Conservation (phyloP, 345 rosid genomes). For the Gynandropsis gynandra region DNA sequence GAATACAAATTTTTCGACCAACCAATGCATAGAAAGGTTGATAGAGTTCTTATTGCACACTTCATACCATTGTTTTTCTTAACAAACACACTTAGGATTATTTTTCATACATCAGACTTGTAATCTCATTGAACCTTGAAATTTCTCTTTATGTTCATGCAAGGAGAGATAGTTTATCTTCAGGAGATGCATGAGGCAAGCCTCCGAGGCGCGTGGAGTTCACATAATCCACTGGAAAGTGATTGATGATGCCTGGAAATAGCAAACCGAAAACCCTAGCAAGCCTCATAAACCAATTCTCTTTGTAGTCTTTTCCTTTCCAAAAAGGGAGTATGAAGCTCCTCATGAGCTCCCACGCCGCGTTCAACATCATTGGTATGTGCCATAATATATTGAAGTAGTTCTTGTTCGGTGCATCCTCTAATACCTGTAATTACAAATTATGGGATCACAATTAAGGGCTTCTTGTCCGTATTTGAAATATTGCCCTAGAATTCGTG, state of each 20-base stretch:
- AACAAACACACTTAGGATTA: too few relatives aligned
- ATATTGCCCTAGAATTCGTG: background rate
- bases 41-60: too few relatives aligned
- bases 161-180: too few relatives aligned
- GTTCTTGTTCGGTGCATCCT: conserved; percentile 37
- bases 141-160: too few relatives aligned
- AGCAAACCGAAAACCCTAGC: conserved; percentile 26
- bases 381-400: conserved; percentile 20
- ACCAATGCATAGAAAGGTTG: too few relatives aligned
- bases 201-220: conserved; percentile 35
- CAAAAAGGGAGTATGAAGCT: conserved; percentile 27
- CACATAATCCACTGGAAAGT: conserved; percentile 33
- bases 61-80: too few relatives aligned
- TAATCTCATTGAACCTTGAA: too few relatives aligned
- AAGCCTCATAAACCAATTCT: conserved; percentile 28
- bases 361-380: conserved; percentile 27
- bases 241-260: conserved; percentile 34
- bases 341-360: conserved; percentile 40
- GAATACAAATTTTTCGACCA: too few relatives aligned
- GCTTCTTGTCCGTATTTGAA: background rate
- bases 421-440: background rate
- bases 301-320: conserved; percentile 34
- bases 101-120: too few relatives aligned
- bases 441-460: background rate
- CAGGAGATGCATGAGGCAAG: too few relatives aligned